Conservation (phyloP, 805 yeast species). For the Monosporozyma aerobia region DNA sequence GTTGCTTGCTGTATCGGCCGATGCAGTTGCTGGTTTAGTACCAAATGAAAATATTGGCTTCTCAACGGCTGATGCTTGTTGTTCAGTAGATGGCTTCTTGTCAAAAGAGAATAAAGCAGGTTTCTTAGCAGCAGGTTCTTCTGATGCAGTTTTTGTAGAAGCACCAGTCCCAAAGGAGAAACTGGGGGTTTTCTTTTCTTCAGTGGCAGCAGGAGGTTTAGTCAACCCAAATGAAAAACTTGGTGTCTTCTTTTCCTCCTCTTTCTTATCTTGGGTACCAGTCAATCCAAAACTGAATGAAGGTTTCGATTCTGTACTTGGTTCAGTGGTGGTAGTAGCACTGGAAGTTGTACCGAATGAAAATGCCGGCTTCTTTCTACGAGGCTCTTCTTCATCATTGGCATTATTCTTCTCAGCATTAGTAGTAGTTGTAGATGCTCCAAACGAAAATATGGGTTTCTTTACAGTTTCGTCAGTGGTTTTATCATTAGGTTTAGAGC, state of each 20-base stretch:
- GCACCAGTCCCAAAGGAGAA: constrained; percentile 1
- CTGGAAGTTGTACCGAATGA: constrained; percentile 5
- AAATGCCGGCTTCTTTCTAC: constrained; percentile 8
- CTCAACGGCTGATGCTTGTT: background rate
- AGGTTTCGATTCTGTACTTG: constrained; percentile 4
- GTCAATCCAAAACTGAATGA: constrained; percentile 7
- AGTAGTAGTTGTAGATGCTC: background rate
- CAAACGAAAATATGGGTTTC: constrained; percentile 7
- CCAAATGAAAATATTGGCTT: constrained; percentile 1
- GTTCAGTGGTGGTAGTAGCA: background rate
- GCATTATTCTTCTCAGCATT: background rate
- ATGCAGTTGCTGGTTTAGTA: background rate
- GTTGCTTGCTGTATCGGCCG: constrained; percentile 1
- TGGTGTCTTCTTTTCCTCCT: background rate
- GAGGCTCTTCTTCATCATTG: background rate
- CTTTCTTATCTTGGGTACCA: background rate
- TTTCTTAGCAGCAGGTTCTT: background rate
- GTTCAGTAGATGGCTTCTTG: background rate
- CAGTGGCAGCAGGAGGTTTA: background rate
- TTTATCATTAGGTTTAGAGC: background rate
- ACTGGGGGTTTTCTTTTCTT: background rate
- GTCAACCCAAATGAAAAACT: constrained; percentile 1
- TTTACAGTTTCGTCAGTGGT: background rate
- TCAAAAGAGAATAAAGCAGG: background rate
- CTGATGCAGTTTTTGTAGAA: background rate